A percentile compares a stretch with the other conserved stretches of the same genome.
Conservation (phyloP, 1,139 yeast genomes). For the Blastobotrys arbuscula region DNA sequence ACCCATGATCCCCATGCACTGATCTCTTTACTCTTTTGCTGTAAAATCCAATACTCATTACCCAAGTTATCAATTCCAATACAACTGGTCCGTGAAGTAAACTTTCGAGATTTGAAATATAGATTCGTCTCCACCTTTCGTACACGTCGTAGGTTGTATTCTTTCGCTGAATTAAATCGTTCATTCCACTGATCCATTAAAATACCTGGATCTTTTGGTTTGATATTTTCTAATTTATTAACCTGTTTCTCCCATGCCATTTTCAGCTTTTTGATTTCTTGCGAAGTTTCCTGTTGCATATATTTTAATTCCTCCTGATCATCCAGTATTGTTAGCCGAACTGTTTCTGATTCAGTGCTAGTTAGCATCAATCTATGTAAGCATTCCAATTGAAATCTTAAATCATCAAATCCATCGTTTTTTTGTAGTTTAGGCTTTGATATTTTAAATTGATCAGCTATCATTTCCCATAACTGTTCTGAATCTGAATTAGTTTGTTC, state of each 20-base stretch:
- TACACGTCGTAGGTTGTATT: constrained; percentile 23
- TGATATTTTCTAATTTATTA: constrained; percentile 25
- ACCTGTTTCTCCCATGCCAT: constrained; percentile 26
- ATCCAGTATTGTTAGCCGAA: constrained; percentile 30
- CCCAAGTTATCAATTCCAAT: constrained; percentile 34
- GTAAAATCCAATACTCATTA: constrained; percentile 36
- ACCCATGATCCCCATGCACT: constrained; percentile 35
- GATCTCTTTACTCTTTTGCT: constrained; percentile 29
- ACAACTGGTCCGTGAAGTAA: constrained; percentile 32
- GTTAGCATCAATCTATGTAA: constrained; percentile 26
- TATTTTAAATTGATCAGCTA: constrained; percentile 25
- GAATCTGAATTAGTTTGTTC: constrained; percentile 32
- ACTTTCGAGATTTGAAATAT: constrained; percentile 25
- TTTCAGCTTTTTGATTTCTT: constrained; percentile 26
- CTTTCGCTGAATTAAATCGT: constrained; percentile 24
- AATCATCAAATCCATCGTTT: constrained; percentile 9
- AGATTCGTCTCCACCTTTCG: constrained; percentile 27
- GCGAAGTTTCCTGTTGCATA: constrained; percentile 24
- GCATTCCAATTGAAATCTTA: constrained; percentile 22
- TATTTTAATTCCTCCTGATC: constrained; percentile 29
- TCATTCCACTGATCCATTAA: constrained; percentile 22
- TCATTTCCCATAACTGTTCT: constrained; percentile 28
- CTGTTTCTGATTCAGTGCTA: constrained; percentile 32
- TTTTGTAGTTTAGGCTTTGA: background rate
- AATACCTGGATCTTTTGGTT: constrained; percentile 12